Evolutionary conservation across 2,329 filamentous ascomycete species (phyloP), one percentile per base, ranked within the genome.

Genomic region (Fusarium solani-melongenae): DNA sequence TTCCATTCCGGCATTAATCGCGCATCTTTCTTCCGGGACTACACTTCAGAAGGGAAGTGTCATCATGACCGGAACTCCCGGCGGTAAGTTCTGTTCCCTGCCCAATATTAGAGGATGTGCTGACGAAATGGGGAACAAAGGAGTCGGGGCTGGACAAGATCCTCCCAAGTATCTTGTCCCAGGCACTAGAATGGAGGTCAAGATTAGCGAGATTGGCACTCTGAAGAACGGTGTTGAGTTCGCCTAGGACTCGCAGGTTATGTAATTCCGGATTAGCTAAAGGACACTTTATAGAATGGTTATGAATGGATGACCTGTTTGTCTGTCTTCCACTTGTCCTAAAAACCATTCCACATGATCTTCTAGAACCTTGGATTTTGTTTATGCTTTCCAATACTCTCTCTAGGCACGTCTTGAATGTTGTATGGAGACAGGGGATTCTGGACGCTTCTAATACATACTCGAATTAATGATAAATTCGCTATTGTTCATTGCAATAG

Each of bases 31-130:
- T 0, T 77, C 80, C 0, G 85, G 85, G 2, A 86, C 84, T 0
- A 86, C 85, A 0, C 70, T 87, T 0, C 75, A 82, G 24, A 81
- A 81, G n/a, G 85, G 85, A 1, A 82, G 79, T 5, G 77, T 86
- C 4, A 86, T 87, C 9, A 81, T 87, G 81, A 87, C 85, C 0
- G 85, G 85, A 6, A 88, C 85, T 0, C 85, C 85, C 2, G 80
- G 80, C 44, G 85, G 49, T 53, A 53, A 53, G 49, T 53, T 31
- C 27, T 53, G 5, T 31, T 2, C 12, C 41, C 20, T 2, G 7
- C 15, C 12, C 2, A 15, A 24, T 0, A 10, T 46, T 2, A 15
- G 22, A 46, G 20, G 7, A 46, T 4, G 5, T 5, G 4, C 41
- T 46, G 14, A 46, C 14, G 1, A 15, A 9, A 46, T 24, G 41